phyloP scores from a whole-genome alignment of 1,284 basidiomycete genomes.

The Ganoderma meredithae region DNA sequence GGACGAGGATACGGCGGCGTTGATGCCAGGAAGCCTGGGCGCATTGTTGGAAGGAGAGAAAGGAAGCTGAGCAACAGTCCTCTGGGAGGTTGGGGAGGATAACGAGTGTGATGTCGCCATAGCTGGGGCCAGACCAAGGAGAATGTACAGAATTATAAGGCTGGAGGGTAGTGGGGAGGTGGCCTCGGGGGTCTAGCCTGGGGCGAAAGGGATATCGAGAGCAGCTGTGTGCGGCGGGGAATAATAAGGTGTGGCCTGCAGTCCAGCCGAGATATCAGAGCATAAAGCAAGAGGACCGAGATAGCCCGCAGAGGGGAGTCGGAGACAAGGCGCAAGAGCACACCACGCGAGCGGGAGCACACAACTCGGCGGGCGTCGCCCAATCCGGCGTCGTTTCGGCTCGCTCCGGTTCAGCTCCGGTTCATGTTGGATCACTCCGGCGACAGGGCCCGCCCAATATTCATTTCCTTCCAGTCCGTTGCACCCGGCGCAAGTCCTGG shows the following conservation, averaged over 20 bases:
- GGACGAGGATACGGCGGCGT: constrained; percentile 19
- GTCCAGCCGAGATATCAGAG: constrained; percentile 33
- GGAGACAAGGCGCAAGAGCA: constrained; percentile 24
- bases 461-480: background rate
- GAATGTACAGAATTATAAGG: constrained; percentile 37
- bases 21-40: constrained; percentile 32
- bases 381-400: constrained; percentile 13
- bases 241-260: constrained; percentile 26
- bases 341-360: constrained; percentile 9
- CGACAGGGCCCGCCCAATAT: constrained; percentile 9
- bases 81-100: constrained; percentile 37
- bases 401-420: constrained; percentile 26
- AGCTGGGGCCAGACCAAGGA: constrained; percentile 20
- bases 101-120: constrained; percentile 45
- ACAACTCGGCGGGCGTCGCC: constrained; percentile 9
- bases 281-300: constrained; percentile 28
- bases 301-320: constrained; percentile 25
- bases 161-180: constrained; percentile 21
- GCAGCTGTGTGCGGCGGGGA: constrained; percentile 31
- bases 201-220: constrained; percentile 20
- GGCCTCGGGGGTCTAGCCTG: constrained; percentile 12
- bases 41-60: constrained; percentile 39
- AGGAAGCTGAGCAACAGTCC: constrained; percentile 41
- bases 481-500: background rate
- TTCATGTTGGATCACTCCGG: constrained; percentile 20